These are phyloP conservation scores for Rosa multiflora DNA, from an alignment of 306 rosid species.

Conservation along the genomic window DNA sequence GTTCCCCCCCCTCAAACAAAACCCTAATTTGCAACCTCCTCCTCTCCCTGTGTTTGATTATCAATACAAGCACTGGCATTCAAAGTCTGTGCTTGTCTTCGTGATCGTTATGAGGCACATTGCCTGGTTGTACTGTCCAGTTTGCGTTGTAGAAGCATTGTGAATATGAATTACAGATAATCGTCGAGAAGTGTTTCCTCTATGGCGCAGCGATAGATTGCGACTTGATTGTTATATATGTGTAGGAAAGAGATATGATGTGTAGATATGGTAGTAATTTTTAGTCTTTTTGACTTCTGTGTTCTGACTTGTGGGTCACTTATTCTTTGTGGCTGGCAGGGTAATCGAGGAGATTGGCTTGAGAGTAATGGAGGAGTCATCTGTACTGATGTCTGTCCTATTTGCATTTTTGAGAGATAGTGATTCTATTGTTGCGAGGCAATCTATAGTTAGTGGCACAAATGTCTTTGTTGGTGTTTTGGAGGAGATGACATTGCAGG, in stretches of 20 bases:
- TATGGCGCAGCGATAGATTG: neutral
- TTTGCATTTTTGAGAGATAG: constrained; percentile 60
- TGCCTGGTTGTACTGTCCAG: neutral
- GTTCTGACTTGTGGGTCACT: neutral
- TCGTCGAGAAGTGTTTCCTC: neutral
- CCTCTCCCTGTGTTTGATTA: no score
- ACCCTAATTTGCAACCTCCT: no score
- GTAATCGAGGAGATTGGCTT: constrained; percentile 80
- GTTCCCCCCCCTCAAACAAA: constrained; percentile 8
- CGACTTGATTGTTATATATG: neutral
- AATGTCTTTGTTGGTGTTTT: constrained; percentile 56
- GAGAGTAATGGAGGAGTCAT: constrained; percentile 67
- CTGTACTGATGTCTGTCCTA: constrained; percentile 57
- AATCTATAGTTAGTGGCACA: constrained; percentile 69
- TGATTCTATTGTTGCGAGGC: constrained; percentile 52
- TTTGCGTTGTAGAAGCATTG: neutral
- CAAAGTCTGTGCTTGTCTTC: neutral
- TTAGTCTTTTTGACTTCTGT: neutral
- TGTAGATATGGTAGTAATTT: neutral
- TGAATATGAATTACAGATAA: neutral
- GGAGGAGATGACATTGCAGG: constrained; percentile 86
- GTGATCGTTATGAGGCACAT: neutral
- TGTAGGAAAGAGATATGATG: neutral
- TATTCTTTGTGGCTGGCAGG: constrained; percentile 43
- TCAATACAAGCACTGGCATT: no score